Percentiles rank a stretch among this genome's conserved stretches.
Conservation (phyloP, 495 filamentous ascomycete genomes). For the Jackrogersella multiformis region DNA sequence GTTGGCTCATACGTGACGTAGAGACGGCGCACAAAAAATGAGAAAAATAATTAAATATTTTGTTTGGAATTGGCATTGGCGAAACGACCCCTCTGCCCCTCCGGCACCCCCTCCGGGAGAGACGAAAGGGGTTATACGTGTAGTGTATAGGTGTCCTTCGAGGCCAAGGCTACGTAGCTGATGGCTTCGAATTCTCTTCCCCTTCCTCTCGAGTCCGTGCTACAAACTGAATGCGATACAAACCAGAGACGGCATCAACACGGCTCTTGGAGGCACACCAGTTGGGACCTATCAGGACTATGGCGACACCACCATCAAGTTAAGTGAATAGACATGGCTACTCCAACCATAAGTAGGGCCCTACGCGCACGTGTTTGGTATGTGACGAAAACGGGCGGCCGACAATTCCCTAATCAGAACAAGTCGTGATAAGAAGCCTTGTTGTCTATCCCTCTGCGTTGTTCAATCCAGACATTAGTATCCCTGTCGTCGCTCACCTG, state of each 20-base stretch:
- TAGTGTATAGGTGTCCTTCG: conserved; percentile 21
- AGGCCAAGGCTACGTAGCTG: conserved; percentile 12
- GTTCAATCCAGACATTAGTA: conserved; percentile 30
- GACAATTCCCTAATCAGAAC: conserved; percentile 28
- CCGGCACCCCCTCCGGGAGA: conserved; percentile 17
- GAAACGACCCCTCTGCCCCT: conserved; percentile 28
- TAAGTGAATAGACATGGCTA: conserved; percentile 3
- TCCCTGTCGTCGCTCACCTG: conserved; percentile 39
- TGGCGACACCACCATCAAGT: conserved; percentile 36
- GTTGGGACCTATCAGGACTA: conserved; percentile 36
- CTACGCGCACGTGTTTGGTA: conserved; percentile 31
- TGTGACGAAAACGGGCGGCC: conserved; percentile 33
- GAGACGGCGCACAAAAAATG: conserved; percentile 31
- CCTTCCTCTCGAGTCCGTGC: conserved; percentile 11
- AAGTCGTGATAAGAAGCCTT: conserved; percentile 22
- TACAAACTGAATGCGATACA: conserved; percentile 22
- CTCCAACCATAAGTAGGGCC: conserved; percentile 28
- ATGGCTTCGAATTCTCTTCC: conserved; percentile 8
- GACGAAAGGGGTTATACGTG: conserved; percentile 28
- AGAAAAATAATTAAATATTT: conserved; percentile 26
- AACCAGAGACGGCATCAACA: conserved; percentile 13
- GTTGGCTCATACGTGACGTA: conserved; percentile 36
- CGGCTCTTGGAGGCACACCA: not conserved
- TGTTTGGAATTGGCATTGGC: conserved; percentile 26
- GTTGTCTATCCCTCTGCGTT: conserved; percentile 38